phyloP scores from a whole-genome alignment of 306 rosid genomes.

The Rosa multiflora region DNA sequence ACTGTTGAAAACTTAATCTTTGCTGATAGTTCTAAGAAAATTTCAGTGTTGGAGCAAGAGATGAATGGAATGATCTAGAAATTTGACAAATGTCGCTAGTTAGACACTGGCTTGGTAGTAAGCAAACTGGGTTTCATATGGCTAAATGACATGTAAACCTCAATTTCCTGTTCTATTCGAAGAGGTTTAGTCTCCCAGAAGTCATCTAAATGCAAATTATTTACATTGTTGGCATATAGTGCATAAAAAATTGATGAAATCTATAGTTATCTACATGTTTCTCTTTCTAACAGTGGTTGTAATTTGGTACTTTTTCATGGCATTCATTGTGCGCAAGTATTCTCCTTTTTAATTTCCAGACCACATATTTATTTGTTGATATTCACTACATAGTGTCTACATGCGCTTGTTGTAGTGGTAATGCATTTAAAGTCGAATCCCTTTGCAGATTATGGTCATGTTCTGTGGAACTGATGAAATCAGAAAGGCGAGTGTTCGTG shows the following conservation, averaged over 20 bases:
- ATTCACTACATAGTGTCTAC: background rate
- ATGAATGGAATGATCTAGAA: background rate
- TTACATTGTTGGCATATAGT: background rate
- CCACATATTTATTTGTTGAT: background rate
- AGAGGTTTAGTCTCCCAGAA: background rate
- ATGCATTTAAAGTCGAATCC: background rate
- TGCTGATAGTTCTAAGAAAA: background rate
- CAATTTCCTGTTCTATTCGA: background rate
- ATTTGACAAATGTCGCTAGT: too few species aligned
- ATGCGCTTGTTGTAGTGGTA: background rate
- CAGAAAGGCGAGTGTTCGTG: constrained; percentile 2
- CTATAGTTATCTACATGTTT: background rate
- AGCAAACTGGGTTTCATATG: background rate
- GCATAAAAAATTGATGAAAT: background rate
- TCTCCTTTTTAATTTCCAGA: background rate
- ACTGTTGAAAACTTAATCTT: background rate
- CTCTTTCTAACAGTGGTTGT: background rate
- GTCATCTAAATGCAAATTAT: background rate
- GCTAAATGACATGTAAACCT: background rate
- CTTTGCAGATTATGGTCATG: constrained; percentile 40
- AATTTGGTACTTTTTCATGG: too few species aligned
- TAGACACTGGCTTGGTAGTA: background rate
- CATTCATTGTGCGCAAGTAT: background rate
- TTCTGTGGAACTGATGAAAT: constrained; percentile 40
- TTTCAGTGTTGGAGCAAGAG: background rate